A percentile compares a stretch with the other conserved stretches of the same genome.
Conservation (phyloP, 768 basidiomycete species). For the Dioszegia aurantiaca region DNA sequence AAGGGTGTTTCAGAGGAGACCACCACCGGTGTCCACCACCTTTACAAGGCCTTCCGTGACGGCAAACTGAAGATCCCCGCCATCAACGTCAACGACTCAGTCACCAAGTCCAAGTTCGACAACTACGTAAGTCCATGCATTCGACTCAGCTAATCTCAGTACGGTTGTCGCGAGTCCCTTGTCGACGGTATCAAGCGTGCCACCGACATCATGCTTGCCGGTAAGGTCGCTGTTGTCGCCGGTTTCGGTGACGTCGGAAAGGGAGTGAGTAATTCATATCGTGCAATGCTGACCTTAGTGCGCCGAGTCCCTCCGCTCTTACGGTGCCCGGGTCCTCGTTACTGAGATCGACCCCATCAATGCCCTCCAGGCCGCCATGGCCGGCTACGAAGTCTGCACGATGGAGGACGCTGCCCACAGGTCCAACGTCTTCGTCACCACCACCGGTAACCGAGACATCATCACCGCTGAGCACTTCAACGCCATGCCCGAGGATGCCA, state of each 20-base stretch:
- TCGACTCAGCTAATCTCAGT: slow-evolving; percentile 69
- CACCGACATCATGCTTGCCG: slow-evolving; percentile 99
- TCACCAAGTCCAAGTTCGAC: slow-evolving; percentile 97
- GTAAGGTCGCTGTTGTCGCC: slow-evolving; percentile 97
- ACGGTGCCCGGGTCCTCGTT: slow-evolving; percentile 91
- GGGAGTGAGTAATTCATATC: slow-evolving; percentile 65
- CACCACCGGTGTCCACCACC: slow-evolving; percentile 98
- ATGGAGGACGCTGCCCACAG: slow-evolving; percentile 95
- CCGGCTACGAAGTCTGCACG: slow-evolving; percentile 95
- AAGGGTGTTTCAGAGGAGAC: slow-evolving; percentile 98
- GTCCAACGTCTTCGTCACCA: slow-evolving; percentile 91
- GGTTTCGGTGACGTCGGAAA: slow-evolving; percentile 99
- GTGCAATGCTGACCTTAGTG: slow-evolving; percentile 60
- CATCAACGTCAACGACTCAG: slow-evolving; percentile 99
- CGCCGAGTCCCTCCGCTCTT: slow-evolving; percentile 93
- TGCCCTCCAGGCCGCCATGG: slow-evolving; percentile 99
- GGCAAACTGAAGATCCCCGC: slow-evolving; percentile 95
- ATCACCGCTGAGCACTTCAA: slow-evolving; percentile 86
- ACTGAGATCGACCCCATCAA: slow-evolving; percentile 99
- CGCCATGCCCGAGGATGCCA: slow-evolving; percentile 96
- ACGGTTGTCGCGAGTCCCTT: slow-evolving; percentile 98
- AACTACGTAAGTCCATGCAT: slow-evolving; percentile 48
- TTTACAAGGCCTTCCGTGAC: slow-evolving; percentile 96
- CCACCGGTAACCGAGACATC: slow-evolving; percentile 98
- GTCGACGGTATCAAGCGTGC: slow-evolving; percentile 99